Percentiles rank a stretch among this genome's conserved stretches.
These are phyloP conservation scores for Sphaerosporella brunnea DNA, from an alignment of 495 filamentous ascomycete genomes.

Conservation along the genomic window DNA sequence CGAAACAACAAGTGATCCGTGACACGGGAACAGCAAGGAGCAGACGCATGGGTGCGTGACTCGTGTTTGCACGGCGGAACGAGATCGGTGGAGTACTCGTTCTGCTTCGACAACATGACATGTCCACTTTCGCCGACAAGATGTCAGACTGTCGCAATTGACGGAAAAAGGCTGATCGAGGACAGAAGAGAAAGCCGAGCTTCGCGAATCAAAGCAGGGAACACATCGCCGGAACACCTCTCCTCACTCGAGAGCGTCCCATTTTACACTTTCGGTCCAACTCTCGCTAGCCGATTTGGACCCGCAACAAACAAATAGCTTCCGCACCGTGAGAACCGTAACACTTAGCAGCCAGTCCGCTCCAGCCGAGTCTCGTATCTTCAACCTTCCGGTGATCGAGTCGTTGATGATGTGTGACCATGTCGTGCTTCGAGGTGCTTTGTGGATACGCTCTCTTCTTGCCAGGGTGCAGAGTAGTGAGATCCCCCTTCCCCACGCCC, in stretches of 20 bases:
- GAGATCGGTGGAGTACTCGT: slow-evolving; percentile 84
- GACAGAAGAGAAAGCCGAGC: slow-evolving; percentile 61
- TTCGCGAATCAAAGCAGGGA: slow-evolving; percentile 89
- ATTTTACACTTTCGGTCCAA: slow-evolving; percentile 85
- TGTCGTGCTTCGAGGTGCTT: slow-evolving; percentile 97
- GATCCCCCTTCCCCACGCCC: slow-evolving; percentile 11
- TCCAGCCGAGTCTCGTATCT: slow-evolving; percentile 89
- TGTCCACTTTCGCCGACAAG: slow-evolving; percentile 96
- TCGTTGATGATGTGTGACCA: slow-evolving; percentile 77
- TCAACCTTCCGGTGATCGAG: slow-evolving; percentile 94
- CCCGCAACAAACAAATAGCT: slow-evolving; percentile 97
- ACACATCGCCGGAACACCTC: slow-evolving; percentile 77
- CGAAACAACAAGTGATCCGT: slow-evolving; percentile 62
- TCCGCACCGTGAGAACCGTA: slow-evolving; percentile 95
- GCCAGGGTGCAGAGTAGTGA: slow-evolving; percentile 41
- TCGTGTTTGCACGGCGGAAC: slow-evolving; percentile 93
- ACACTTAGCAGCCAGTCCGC: slow-evolving; percentile 93
- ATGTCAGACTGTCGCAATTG: slow-evolving; percentile 96
- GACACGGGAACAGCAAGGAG: too few relatives aligned
- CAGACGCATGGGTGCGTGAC: slow-evolving; percentile 89
- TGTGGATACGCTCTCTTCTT: slow-evolving; percentile 95
- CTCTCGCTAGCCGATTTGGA: slow-evolving; percentile 93
- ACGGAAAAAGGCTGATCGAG: too few relatives aligned
- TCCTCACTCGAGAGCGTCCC: slow-evolving; percentile 79
- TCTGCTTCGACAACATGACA: slow-evolving; percentile 98